Evolutionary conservation across 2,329 filamentous ascomycete species (phyloP).

Genomic region (Emergomyces pasteurianus): DNA sequence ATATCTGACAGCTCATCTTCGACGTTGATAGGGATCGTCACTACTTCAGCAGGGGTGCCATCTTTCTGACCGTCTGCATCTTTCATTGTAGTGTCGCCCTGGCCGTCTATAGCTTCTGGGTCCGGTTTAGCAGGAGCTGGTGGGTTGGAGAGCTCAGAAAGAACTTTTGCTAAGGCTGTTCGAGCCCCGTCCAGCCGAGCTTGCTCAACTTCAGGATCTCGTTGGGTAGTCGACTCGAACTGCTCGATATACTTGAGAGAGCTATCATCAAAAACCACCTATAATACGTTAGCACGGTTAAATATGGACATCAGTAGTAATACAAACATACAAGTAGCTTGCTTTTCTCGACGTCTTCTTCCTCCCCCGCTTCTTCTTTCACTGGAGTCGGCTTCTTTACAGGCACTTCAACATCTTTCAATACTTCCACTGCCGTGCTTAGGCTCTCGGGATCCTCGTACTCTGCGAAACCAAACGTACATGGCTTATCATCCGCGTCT

Average conservation of each 20-base stretch:
- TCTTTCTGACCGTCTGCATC: conserved; percentile 45
- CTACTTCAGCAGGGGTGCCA: conserved; percentile 61
- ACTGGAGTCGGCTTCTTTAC: conserved; percentile 54
- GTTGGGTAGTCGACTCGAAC: conserved; percentile 56
- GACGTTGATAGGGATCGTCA: conserved; percentile 74
- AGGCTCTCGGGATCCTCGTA: conserved; percentile 87
- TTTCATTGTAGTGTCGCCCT: conserved; percentile 59
- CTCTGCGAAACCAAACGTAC: conserved; percentile 89
- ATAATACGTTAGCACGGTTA: conserved; percentile 13
- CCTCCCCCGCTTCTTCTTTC: conserved; percentile 29
- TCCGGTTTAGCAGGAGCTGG: conserved; percentile 34
- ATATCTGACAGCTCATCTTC: conserved; percentile 96
- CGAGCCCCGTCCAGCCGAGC: conserved; percentile 59
- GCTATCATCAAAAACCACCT: conserved; percentile 64
- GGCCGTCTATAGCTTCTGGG: conserved; percentile 40
- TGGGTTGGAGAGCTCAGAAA: conserved; percentile 64
- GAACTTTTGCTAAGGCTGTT: conserved; percentile 52
- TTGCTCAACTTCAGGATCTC: conserved; percentile 49
- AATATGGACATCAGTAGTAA: not conserved
- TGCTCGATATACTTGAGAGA: conserved; percentile 78
- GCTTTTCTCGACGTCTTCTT: conserved; percentile 51
- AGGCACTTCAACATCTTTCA: conserved; percentile 72
- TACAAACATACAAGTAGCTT: conserved; percentile 48
- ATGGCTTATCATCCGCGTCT: conserved; percentile 67
- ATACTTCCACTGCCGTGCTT: conserved; percentile 69